Base-by-base conservation (phyloP, 2,329 filamentous ascomycete species). In the Cladosporium sp. region DNA sequence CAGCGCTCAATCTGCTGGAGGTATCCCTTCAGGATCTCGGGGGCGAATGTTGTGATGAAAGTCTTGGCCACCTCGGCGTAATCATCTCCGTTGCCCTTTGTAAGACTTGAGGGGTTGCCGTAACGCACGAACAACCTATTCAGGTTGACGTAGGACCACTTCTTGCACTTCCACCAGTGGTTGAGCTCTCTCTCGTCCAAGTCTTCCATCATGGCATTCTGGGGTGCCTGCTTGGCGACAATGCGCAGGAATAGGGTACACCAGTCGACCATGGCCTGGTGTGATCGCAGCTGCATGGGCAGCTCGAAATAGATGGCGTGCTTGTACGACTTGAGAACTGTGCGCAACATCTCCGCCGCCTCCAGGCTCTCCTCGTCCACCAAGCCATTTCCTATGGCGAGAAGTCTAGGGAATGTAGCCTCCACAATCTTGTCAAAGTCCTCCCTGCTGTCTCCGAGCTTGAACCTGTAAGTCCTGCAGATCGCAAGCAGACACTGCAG, bases 121-220 rank as follows among this genome's bases (percentile, higher is more conserved):
- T 99, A 97, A 79, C 93, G 71, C 73, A 98, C 93, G 76, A 95
- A 99, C 21, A 99, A 86, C 68, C 95, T 88, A 81, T 99, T 99
- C 72, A 99, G 81, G 79, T 98, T 98, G 75, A 95, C 96, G 79
- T 97, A 99, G 16, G 94, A 91, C 95, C 95, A 98, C 80, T 99
- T 99, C 88, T 98, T 98, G 69, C 93, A 91, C 83, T 98, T 99
- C 94, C 94, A 99, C 94, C 95, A 99, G 78, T 97, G 93, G 77
- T 97, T 93, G 73, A 90, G 87, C 79, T 98, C 95, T 66, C 95
- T 88, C 75, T 98, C 94, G 66, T 92, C 88, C 62, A 90, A 81
- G 67, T 91, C 91, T 67, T 96, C 92, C 66, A 84, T 79, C 85
- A 98, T 89, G 40, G 93, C 90, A 71, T 85, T 88, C 65, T 90